Evolutionary conservation across 805 yeast genomes (phyloP), one percentile per base, ranked within the genome.

Genomic region (Pichia pseudocactophila): DNA sequence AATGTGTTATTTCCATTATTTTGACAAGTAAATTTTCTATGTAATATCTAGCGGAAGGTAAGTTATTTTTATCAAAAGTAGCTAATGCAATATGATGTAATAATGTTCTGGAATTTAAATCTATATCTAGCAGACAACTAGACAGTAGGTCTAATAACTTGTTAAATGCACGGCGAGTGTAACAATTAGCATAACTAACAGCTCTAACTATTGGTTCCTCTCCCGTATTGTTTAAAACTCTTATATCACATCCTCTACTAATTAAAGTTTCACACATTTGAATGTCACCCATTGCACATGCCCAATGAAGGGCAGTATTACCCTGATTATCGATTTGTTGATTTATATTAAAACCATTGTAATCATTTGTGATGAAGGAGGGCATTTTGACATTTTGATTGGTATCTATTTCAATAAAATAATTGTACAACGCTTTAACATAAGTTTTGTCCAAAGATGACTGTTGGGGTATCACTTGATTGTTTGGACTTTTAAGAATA

Each of bases 301-400:
- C 95, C 97, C 97, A 92, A 62, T 92, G 98, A 51, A 92, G 78
- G 2, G 95, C 82, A 0, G 96, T 84, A 57, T 92, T 94, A 1
- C 96, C 94, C 56, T 92, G 97, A 45, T 85, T 89, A 58, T 92
- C 98, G 20, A 92, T 85, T 4, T 87, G 79, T 41, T 82, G 85
- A 65, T 80, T 74, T 47, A 84, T 72, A 50, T 83, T 76, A 52
- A 82, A 80, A 41, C 74, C 81, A 19, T 33, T 26, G 2, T 83
- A 79, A 0, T 86, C 81, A 50, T 76, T 70, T 31, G 72, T 64
- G 13, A 85, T 64, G 54, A 83, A 78, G 19, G 72, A 76, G 0
- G 95, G 95, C 25, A 54, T 31, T 49, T 54, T 40, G 11, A 43
- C 46, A 34, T 47, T 47, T 22, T 54, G 37, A 30, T 71, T 81